Evolutionary conservation across 805 yeast species (phyloP).

Genomic region (Wickerhamiella galacta): DNA sequence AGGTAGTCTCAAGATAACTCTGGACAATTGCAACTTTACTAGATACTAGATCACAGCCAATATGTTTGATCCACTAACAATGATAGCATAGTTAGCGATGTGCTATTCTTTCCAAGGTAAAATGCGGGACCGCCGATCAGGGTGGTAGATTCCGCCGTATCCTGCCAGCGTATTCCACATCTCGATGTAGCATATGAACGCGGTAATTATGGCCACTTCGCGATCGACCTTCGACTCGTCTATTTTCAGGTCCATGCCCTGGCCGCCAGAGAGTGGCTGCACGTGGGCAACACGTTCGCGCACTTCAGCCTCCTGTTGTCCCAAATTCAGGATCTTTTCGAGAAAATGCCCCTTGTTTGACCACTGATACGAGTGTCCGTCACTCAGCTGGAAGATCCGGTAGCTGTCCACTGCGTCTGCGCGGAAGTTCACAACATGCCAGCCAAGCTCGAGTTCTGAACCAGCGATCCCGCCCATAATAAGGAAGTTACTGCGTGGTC

Average conservation of each 20-base stretch:
- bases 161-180: slow-evolving; percentile 49
- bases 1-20: not conserved
- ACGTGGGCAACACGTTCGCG: slow-evolving; percentile 50
- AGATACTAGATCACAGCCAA: too few species aligned
- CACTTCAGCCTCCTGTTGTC: slow-evolving; percentile 48
- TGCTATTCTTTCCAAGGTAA: too few species aligned
- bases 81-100: too few species aligned
- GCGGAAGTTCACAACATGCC: slow-evolving; percentile 43
- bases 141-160: slow-evolving; percentile 49
- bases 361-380: slow-evolving; percentile 51
- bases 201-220: slow-evolving; percentile 43
- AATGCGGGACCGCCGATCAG: too few species aligned
- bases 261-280: slow-evolving; percentile 35
- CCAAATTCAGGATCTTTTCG: slow-evolving; percentile 40
- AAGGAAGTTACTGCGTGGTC: slow-evolving; percentile 41
- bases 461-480: slow-evolving; percentile 32
- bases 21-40: not conserved
- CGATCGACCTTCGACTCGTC: slow-evolving; percentile 36
- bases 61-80: too few species aligned
- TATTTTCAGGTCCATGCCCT: slow-evolving; percentile 38
- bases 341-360: slow-evolving; percentile 40
- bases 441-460: slow-evolving; percentile 41
- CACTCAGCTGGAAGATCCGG: slow-evolving; percentile 41
- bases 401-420: slow-evolving; percentile 47
- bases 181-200: slow-evolving; percentile 43